These are phyloP conservation scores for Pichia sp. DNA, from an alignment of 1,139 yeast species.

Conservation along the genomic window DNA sequence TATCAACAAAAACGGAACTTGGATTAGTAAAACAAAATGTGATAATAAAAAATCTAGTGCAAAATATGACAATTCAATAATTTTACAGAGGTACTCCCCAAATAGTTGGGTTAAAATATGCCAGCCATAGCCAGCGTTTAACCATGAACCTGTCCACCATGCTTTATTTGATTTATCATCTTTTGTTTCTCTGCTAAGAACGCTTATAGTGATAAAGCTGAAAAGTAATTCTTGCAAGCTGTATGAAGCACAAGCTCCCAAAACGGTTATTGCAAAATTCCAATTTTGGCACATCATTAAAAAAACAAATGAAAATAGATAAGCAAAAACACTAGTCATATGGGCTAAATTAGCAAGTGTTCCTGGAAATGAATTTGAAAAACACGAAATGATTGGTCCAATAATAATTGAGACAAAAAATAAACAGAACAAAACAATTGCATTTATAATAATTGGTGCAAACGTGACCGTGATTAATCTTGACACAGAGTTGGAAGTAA, in stretches of 20 bases:
- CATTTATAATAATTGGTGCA: slow-evolving; percentile 44
- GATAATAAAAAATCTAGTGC: slow-evolving; percentile 47
- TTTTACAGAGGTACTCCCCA: slow-evolving; percentile 49
- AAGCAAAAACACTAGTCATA: slow-evolving; percentile 36
- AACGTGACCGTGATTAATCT: slow-evolving; percentile 39
- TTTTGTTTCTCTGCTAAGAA: slow-evolving; percentile 45
- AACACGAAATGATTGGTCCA: slow-evolving; percentile 41
- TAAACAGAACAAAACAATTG: slow-evolving; percentile 33
- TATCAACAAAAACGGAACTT: slow-evolving; percentile 46
- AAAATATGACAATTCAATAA: slow-evolving; percentile 49
- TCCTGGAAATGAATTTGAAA: slow-evolving; percentile 38
- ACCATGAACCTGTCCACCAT: slow-evolving; percentile 71
- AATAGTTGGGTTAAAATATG: slow-evolving; percentile 45
- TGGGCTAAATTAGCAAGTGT: slow-evolving; percentile 41
- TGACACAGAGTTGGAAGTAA: slow-evolving; percentile 32
- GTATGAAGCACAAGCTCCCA: slow-evolving; percentile 40
- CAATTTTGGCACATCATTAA: slow-evolving; percentile 49
- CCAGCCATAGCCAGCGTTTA: slow-evolving; percentile 47
- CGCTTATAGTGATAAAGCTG: slow-evolving; percentile 33
- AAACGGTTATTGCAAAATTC: slow-evolving; percentile 41
- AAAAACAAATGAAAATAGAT: slow-evolving; percentile 42
- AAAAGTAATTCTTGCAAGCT: slow-evolving; percentile 42
- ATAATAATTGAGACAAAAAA: slow-evolving; percentile 37
- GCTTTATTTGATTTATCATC: slow-evolving; percentile 47
- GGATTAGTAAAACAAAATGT: slow-evolving; percentile 44